Evolutionary conservation across 2,329 filamentous ascomycete genomes (phyloP).

Genomic region (Fusarium sp.): DNA sequence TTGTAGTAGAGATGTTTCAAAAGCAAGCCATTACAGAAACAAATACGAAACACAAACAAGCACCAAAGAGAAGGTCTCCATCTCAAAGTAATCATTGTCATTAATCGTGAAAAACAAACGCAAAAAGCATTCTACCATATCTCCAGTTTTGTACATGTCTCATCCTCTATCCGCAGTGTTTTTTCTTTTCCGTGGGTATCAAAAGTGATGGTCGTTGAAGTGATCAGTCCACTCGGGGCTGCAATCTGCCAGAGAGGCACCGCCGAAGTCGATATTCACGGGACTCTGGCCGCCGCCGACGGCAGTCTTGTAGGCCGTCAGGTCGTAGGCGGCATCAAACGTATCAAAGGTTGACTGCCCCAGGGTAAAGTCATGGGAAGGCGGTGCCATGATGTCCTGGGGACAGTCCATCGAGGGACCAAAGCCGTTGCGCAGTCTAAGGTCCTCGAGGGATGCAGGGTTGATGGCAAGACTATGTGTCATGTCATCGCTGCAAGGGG

Average conservation of each 20-base stretch:
- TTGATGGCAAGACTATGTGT: constrained; percentile 42
- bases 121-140: constrained; percentile 36
- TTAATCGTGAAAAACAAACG: constrained; percentile 47
- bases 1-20: background rate
- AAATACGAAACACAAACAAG: constrained; percentile 11
- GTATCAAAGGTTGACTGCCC: constrained; percentile 53
- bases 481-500: constrained; percentile 67
- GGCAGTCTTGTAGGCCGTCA: constrained; percentile 51
- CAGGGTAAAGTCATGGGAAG: constrained; percentile 45
- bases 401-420: constrained; percentile 43
- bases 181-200: constrained; percentile 44
- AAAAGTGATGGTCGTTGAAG: constrained; percentile 49
- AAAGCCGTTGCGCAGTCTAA: constrained; percentile 43
- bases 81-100: constrained; percentile 37
- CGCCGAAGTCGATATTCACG: constrained; percentile 39
- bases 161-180: constrained; percentile 37
- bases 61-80: constrained; percentile 17
- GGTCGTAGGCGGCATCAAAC: constrained; percentile 56
- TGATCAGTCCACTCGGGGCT: constrained; percentile 48
- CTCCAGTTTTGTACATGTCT: constrained; percentile 43
- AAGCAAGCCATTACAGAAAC: constrained; percentile 7
- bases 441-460: constrained; percentile 46
- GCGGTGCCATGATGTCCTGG: constrained; percentile 46
- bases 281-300: constrained; percentile 46
- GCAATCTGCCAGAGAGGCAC: constrained; percentile 44